phyloP scores from a whole-genome alignment of 192 early-diverging fungal species.

The Jimgerdemannia flammicorona region DNA sequence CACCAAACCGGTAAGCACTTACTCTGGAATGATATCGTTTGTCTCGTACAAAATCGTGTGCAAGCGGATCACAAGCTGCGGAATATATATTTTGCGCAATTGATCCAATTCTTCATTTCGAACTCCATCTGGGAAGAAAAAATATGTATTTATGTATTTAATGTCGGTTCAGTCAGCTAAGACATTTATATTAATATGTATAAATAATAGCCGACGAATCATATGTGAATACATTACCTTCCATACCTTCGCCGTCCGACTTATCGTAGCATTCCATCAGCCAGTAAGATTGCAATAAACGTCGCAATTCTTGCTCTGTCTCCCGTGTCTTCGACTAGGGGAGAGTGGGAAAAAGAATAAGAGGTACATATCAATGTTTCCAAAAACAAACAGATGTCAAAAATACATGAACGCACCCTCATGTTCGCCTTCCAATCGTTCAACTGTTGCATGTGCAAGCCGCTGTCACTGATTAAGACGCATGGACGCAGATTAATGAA shows the following conservation, averaged over 20 bases:
- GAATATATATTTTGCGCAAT: conserved; percentile 55
- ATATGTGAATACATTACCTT: neutral
- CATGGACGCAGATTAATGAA: too few relatives aligned
- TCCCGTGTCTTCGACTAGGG: neutral
- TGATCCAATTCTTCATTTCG: conserved; percentile 35
- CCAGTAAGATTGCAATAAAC: neutral
- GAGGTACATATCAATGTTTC: too few relatives aligned
- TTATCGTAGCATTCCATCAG: neutral
- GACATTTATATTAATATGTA: too few relatives aligned
- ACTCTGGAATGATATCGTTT: conserved; percentile 43
- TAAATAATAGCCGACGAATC: too few relatives aligned
- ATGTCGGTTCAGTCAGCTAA: too few relatives aligned
- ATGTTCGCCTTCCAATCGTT: neutral
- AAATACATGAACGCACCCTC: neutral
- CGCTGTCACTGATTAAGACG: neutral
- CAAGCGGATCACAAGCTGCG: conserved; percentile 64
- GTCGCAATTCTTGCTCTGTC: neutral
- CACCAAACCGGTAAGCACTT: neutral
- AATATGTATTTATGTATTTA: too few relatives aligned
- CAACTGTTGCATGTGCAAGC: neutral
- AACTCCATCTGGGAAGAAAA: conserved; percentile 9
- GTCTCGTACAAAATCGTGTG: conserved; percentile 69
- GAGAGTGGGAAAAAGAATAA: neutral
- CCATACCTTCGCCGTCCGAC: neutral
- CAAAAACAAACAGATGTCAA: neutral